Percentiles rank a stretch among this genome's conserved stretches.
phyloP scores from a whole-genome alignment of 2,329 filamentous ascomycete species.

The Fonsecaea pedrosoi region DNA sequence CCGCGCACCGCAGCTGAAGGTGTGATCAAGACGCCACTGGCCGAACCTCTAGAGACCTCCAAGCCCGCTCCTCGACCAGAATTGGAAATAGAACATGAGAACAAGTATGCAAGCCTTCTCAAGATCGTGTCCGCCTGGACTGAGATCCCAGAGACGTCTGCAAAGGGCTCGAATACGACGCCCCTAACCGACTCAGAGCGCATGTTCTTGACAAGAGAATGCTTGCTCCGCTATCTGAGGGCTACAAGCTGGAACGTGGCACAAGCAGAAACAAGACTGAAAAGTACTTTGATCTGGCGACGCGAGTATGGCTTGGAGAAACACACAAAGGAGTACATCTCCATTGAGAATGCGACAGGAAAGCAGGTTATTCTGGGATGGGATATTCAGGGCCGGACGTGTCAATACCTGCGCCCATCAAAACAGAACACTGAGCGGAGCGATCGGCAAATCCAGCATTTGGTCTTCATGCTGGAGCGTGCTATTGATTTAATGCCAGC shows the following conservation, averaged over 20 bases:
- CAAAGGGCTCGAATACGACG: conserved; percentile 63
- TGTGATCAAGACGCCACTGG: conserved; percentile 63
- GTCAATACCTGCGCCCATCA: conserved; percentile 86
- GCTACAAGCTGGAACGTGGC: conserved; percentile 87
- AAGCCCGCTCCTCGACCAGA: conserved; percentile 63
- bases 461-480: conserved; percentile 95
- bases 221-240: conserved; percentile 87
- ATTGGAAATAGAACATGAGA: conserved; percentile 76
- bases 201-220: conserved; percentile 91
- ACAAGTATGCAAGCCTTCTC: conserved; percentile 82
- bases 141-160: conserved; percentile 68
- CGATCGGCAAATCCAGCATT: conserved; percentile 86
- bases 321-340: conserved; percentile 81
- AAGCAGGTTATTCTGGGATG: conserved; percentile 91
- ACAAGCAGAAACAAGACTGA: conserved; percentile 78
- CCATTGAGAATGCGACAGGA: conserved; percentile 92
- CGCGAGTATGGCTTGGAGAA: conserved; percentile 84
- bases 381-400: conserved; percentile 84
- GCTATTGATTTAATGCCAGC: conserved; percentile 86
- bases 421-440: conserved; percentile 90
- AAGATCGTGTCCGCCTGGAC: conserved; percentile 73
- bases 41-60: conserved; percentile 62
- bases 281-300: conserved; percentile 83
- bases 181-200: conserved; percentile 80
- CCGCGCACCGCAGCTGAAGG: conserved; percentile 49